Conservation (phyloP, 306 rosid species). For the Quercus rubra region DNA sequence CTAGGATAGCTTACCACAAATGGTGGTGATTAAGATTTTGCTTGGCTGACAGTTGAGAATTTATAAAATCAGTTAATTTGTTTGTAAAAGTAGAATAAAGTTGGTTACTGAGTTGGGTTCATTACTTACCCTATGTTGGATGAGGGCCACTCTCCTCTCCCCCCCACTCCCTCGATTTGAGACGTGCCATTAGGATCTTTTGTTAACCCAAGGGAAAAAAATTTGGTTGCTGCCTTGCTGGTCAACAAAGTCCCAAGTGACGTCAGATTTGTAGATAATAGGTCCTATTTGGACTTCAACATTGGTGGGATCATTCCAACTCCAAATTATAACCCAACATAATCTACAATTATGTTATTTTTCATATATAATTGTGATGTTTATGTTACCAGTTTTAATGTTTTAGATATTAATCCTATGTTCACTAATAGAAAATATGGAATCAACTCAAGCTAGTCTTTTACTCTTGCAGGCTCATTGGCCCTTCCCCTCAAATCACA, state of each 20-base stretch:
- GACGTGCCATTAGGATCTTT: too few relatives aligned
- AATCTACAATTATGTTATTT: neutral
- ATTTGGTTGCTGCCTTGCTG: neutral
- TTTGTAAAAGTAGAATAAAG: neutral
- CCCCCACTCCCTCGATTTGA: too few relatives aligned
- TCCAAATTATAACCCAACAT: neutral
- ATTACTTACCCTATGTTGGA: neutral
- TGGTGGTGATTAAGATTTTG: neutral
- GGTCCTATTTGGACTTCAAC: neutral
- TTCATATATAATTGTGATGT: neutral
- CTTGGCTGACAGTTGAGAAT: neutral
- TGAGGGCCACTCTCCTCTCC: too few relatives aligned
- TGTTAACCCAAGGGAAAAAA: neutral
- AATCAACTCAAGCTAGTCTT: slow-evolving; percentile 18
- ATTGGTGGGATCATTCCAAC: slow-evolving; percentile 1
- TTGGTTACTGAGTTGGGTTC: neutral
- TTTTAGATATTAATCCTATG: neutral
- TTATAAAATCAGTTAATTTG: neutral
- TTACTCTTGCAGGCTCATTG: slow-evolving; percentile 82
- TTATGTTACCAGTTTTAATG: neutral
- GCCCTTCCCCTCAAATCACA: slow-evolving; percentile 76
- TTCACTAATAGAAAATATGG: neutral
- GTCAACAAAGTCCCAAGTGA: neutral
- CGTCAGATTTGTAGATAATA: neutral
- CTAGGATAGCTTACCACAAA: neutral